phyloP scores from a whole-genome alignment of 768 basidiomycete genomes.

The Podaxis sp. region DNA sequence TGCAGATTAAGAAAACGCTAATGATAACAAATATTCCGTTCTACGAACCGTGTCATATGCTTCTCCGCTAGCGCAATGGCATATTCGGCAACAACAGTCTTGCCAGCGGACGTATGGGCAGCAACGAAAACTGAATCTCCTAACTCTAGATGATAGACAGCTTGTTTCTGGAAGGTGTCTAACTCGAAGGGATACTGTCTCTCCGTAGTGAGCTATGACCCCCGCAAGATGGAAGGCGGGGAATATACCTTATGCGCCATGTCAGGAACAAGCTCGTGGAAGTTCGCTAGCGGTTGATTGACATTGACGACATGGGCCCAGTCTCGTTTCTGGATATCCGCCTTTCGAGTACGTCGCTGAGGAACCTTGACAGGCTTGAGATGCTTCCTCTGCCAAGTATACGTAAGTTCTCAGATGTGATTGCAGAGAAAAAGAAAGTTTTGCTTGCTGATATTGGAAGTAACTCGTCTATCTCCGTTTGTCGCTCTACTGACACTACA shows the following conservation, averaged over 20 bases:
- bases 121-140: constrained; percentile 99
- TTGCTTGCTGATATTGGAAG: constrained; percentile 52
- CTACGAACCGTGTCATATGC: constrained; percentile 91
- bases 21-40: not conserved
- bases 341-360: constrained; percentile 35
- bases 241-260: constrained; percentile 85
- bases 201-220: not conserved
- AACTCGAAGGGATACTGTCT: constrained; percentile 92
- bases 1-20: constrained; percentile 11
- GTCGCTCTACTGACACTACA: constrained; percentile 11
- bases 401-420: not conserved
- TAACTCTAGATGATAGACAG: constrained; percentile 94
- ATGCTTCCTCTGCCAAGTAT: constrained; percentile 43
- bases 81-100: constrained; percentile 98
- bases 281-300: constrained; percentile 84
- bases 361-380: constrained; percentile 47
- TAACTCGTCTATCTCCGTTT: constrained; percentile 72
- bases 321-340: constrained; percentile 72
- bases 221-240: not conserved
- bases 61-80: constrained; percentile 95
- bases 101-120: constrained; percentile 98
- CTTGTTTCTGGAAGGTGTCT: constrained; percentile 98
- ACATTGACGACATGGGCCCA: constrained; percentile 99
- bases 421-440: not conserved
- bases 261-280: constrained; percentile 88